Base-by-base conservation (phyloP, 208 protist genomes). In the Leishmania martiniquensis region DNA sequence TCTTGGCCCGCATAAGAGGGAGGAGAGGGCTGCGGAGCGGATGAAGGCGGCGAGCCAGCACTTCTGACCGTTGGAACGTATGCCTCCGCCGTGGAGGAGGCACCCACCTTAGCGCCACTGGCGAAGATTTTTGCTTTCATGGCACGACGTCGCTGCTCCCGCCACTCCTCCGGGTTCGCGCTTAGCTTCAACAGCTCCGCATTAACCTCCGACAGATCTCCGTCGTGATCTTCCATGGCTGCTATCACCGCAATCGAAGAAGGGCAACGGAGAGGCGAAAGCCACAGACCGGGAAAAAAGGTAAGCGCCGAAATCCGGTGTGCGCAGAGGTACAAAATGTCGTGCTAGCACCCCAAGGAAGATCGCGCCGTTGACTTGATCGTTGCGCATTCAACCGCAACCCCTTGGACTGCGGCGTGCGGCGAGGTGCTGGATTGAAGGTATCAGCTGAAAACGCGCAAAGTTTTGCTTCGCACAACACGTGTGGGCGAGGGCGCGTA, bases 111-210 rank as follows among this genome's bases (percentile, higher is more conserved):
- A 32, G 34, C 59, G 10, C 29, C 69, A 25, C 55, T 49, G 22
- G 88, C 84, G 75, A 94, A 96, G 25, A 96, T 93, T 44, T 89
- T 89, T 55, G 83, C 86, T 49, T 84, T 89, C 80, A 96, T 90
- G 29, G 91, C 89, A 5, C 83, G 83, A 13, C 89, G 85, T 3
- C 93, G 89, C 84, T 96, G 89, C 81, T 96, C 89, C 22, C 88
- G 85, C 91, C 93, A 96, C 9, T 80, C 85, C 49, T 89, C 82
- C 15, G 93, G 78, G 73, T 95, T 87, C 29, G 87, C 90, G 72
- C 82, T 83, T 62, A 96, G 79, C 72, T 85, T 84, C 69, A 96
- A 78, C 39, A 96, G 75, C 13, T 81, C 84, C 29, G 91, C 91
- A 49, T 96, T 93, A 1, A 96, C 93, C 51, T 95, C 78, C 32